Evolutionary conservation across 164 flowering plant genomes (phyloP).

Genomic region (Umbellularia californica): DNA sequence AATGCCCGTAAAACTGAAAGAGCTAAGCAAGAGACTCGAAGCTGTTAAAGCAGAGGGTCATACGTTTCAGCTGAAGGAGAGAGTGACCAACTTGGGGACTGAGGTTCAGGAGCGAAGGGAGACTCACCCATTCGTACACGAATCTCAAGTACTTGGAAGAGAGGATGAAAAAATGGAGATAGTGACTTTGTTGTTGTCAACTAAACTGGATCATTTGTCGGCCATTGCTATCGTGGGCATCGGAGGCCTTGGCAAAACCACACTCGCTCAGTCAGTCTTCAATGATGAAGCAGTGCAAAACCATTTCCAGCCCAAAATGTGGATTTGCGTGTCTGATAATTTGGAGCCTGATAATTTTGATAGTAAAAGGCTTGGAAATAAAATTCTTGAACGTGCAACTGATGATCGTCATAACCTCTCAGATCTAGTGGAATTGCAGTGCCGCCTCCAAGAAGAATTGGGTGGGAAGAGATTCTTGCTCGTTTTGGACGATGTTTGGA

Average conservation of each 20-base stretch:
- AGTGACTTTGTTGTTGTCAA: background rate
- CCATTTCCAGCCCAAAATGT: background rate
- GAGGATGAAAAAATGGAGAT: background rate
- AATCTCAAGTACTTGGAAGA: background rate
- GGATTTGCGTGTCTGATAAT: constrained; percentile 6
- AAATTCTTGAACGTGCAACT: background rate
- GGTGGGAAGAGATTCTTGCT: constrained; percentile 1
- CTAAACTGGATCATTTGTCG: too few relatives aligned
- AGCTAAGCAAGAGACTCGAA: background rate
- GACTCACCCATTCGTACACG: background rate
- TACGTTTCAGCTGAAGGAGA: background rate
- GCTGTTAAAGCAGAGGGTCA: background rate
- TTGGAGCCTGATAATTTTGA: background rate
- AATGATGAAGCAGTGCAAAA: background rate
- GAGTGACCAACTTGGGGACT: background rate
- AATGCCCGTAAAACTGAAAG: background rate
- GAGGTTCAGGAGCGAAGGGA: background rate
- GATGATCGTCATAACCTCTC: too few relatives aligned
- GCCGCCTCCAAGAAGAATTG: background rate
- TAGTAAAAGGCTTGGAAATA: background rate
- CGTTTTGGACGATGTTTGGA: constrained; percentile 14
- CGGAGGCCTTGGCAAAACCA: constrained; percentile 14
- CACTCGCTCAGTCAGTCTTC: constrained; percentile 1
- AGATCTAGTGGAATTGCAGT: too few relatives aligned
- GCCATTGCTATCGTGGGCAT: constrained; percentile 7